Percentiles rank a stretch among this genome's conserved stretches.
These are phyloP conservation scores for Senecio squalidus DNA, from an alignment of 140 eudicot species.

Conservation along the genomic window DNA sequence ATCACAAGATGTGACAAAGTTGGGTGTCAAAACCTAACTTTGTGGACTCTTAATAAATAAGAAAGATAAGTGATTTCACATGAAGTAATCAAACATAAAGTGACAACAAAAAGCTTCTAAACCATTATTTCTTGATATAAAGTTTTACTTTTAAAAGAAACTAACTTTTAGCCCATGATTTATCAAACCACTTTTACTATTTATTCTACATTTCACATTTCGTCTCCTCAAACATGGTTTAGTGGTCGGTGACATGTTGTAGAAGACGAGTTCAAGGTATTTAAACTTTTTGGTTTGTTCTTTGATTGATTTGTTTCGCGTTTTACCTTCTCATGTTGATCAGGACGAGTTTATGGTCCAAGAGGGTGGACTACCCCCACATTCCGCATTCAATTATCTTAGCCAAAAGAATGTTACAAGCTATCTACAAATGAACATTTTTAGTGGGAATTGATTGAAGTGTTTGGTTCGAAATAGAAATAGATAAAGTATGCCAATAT, in stretches of 20 bases:
- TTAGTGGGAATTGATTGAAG: neutral
- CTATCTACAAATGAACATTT: neutral
- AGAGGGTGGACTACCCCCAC: too few relatives aligned
- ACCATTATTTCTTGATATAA: slow-evolving; percentile 19
- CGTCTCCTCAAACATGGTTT: too few relatives aligned
- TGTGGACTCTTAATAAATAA: slow-evolving; percentile 20
- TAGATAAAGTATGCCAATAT: too few relatives aligned
- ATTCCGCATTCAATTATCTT: slow-evolving; percentile 5
- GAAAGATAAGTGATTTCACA: slow-evolving; percentile 17
- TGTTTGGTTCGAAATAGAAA: neutral
- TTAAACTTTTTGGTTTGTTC: too few relatives aligned
- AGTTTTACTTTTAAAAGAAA: slow-evolving; percentile 19
- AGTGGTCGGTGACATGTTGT: too few relatives aligned
- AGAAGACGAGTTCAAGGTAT: too few relatives aligned
- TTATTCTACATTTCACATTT: neutral
- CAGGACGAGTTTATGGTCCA: too few relatives aligned
- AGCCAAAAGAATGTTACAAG: slow-evolving; percentile 10
- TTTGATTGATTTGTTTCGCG: too few relatives aligned
- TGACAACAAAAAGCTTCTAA: slow-evolving; percentile 14
- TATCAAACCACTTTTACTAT: slow-evolving; percentile 12
- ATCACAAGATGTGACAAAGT: slow-evolving; percentile 11
- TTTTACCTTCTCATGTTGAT: too few relatives aligned
- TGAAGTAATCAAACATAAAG: slow-evolving; percentile 35
- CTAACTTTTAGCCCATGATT: slow-evolving; percentile 15
- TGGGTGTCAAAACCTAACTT: slow-evolving; percentile 25